Conservation (phyloP, 106 monocot genomes). For the Dioscorea zingiberensis region DNA sequence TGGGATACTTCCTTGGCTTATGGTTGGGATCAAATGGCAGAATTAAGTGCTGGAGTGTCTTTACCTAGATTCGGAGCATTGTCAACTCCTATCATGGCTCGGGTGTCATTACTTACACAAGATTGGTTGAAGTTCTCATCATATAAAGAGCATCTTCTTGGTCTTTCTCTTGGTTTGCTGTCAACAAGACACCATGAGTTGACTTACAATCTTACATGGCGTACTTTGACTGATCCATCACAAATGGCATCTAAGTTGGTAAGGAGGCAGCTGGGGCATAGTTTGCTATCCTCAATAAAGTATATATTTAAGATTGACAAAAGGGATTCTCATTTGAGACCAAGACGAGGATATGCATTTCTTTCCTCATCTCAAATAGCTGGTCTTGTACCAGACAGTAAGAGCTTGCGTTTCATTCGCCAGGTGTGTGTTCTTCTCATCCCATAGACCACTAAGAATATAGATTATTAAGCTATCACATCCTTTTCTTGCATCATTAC, state of each 20-base stretch:
- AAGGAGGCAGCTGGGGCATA: slow-evolving; percentile 76
- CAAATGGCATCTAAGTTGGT: slow-evolving; percentile 61
- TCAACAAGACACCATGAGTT: slow-evolving; percentile 72
- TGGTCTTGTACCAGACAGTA: slow-evolving; percentile 69
- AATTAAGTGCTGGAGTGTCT: slow-evolving; percentile 68
- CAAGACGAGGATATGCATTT: slow-evolving; percentile 81
- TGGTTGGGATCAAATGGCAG: slow-evolving; percentile 64
- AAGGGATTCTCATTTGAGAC: slow-evolving; percentile 79
- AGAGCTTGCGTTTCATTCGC: slow-evolving; percentile 55
- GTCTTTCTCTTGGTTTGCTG: slow-evolving; percentile 76
- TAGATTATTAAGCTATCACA: too few species aligned
- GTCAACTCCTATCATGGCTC: slow-evolving; percentile 53
- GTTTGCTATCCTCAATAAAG: slow-evolving; percentile 75
- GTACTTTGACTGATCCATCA: slow-evolving; percentile 67
- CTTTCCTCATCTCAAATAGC: slow-evolving; percentile 67
- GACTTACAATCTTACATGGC: slow-evolving; percentile 82
- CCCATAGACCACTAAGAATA: neutral
- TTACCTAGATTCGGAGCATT: slow-evolving; percentile 57
- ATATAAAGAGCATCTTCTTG: slow-evolving; percentile 65
- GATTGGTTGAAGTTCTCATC: slow-evolving; percentile 93
- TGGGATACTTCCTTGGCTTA: slow-evolving; percentile 86
- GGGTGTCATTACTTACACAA: slow-evolving; percentile 68
- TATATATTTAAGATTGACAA: slow-evolving; percentile 82
- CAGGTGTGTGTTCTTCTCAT: slow-evolving; percentile 50
- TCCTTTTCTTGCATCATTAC: too few species aligned